Base-by-base conservation (phyloP, 164 flowering plant species). In the Euptelea pleiosperma region DNA sequence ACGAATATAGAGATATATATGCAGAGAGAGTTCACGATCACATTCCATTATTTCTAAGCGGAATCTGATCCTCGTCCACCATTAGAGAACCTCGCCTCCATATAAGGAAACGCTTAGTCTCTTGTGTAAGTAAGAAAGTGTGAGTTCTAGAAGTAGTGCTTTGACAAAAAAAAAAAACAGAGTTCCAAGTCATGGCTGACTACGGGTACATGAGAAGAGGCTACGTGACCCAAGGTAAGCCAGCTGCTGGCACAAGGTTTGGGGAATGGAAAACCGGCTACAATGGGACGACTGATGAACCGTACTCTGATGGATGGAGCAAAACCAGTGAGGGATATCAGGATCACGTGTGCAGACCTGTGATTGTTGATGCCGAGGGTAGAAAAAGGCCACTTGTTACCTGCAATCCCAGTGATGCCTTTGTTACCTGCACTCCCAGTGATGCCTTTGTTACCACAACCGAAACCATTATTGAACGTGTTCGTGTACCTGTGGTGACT, bases 321-420 rank as follows among this genome's bases (percentile, higher is more conserved):
- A 26, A n/a, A 47, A 40, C 47, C 15, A 51, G 61, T 51, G 66
- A 58, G 33, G 47, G 48, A 33, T 26, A n/a, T 25, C 52, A 40
- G 1, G 71, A 68, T 40, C 66, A 71, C 42, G 37, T 61, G 8
- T 61, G 66, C 68, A 26, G 66, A 43, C 72, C 78, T 37, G 75
- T 64, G 25, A 42, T 64, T 24, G 26, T 75, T 16, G 74, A 68
- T 60, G 64, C 75, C 3, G 67, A 71, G 8, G 75, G 80, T 4
- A 66, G 62, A 30, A 55, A 64, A 30, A 65, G 52, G 42, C 71
- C 74, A 0, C 36, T 68, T 2, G 22, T 64, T 19, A 11, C 63
- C 26, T 50, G 28, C 43, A 30, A 39, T 57, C 48, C 59, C 6
- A 8, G 15, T 14, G 45, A 22, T 2, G 28, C 7, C n/a, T n/a